Base-by-base conservation (phyloP, 2,329 filamentous ascomycete genomes). In the Scedosporium dehoogii region DNA sequence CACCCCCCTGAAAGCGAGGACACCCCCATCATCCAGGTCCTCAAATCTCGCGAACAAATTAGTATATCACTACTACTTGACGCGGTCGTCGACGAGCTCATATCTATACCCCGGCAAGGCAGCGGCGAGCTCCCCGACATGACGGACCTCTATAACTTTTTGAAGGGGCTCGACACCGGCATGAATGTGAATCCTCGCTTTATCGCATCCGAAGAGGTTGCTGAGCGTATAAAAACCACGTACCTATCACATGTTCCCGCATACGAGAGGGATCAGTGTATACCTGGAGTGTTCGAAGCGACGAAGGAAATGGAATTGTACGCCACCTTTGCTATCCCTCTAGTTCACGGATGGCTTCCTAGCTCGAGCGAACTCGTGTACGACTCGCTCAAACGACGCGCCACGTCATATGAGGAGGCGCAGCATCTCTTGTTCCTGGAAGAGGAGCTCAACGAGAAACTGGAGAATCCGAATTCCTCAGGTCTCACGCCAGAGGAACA, bases 181-280 rank as follows among this genome's bases (percentile, higher is more conserved):
- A 96, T 99, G 90, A 99, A 97, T 69, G 93, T 97, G 63, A 99
- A 99, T 67, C 94, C 94, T 2, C 85, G 89, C 21, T 94, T 96
- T 66, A 81, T 96, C 6, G 82, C 90, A 1, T 81, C 78, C 0
- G 71, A 75, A 6, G 77, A 81, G 14, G 73, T 78, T 21, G 70
- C 77, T 33, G 73, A 69, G 62, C 78, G 79, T 2, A 79, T 80
- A 56, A 80, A 79, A 70, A 79, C 75, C 59, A 84, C 76, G 3
- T 81, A 81, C 0, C 75, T 84, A 41, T 80, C 78, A 1, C 78
- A 85, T 65, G 68, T 83, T 2, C 76, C 82, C 65, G 79, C 81
- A 1, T 74, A 76, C 0, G 78, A 82, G 58, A 75, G 80, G n/a
- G 74, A 76, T 6, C 65, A 73, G 23, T 58, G 38, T 21, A 78